Evolutionary conservation across 2,329 filamentous ascomycete species (phyloP).

Genomic region (Cercospora zeae-maydis): DNA sequence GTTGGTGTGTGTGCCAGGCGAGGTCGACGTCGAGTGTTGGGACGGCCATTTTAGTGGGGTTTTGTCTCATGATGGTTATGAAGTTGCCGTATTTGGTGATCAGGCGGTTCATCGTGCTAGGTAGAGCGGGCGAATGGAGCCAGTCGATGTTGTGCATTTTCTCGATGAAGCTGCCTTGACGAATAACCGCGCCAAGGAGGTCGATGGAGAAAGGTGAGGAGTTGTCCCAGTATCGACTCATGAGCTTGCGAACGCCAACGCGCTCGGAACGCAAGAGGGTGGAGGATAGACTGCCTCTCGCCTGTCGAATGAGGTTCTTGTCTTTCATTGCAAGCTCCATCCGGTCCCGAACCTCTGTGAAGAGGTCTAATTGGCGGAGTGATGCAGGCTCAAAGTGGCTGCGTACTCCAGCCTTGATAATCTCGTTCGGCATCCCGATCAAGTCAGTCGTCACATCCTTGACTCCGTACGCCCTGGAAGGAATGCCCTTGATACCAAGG

Average conservation of each 20-base stretch:
- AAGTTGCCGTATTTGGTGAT: constrained; percentile 65
- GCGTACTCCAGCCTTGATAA: constrained; percentile 39
- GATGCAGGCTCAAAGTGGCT: constrained; percentile 26
- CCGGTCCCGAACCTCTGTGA: constrained; percentile 45
- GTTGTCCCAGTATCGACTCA: constrained; percentile 69
- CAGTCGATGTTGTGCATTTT: constrained; percentile 77
- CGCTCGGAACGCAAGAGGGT: constrained; percentile 22
- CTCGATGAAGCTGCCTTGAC: constrained; percentile 63
- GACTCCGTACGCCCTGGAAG: constrained; percentile 37
- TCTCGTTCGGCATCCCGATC: constrained; percentile 27
- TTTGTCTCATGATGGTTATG: constrained; percentile 53
- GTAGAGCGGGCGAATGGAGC: constrained; percentile 67
- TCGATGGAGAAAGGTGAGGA: constrained; percentile 62
- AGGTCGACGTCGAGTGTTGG: constrained; percentile 73
- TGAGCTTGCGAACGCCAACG: constrained; percentile 60
- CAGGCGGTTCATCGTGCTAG: constrained; percentile 61
- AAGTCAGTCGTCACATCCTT: constrained; percentile 18
- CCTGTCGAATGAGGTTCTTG: constrained; percentile 39
- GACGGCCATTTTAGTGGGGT: constrained; percentile 53
- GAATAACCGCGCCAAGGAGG: constrained; percentile 61
- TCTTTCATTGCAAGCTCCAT: constrained; percentile 50
- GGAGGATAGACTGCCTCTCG: constrained; percentile 25
- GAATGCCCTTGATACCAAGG: constrained; percentile 54
- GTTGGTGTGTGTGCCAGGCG: constrained; percentile 78
- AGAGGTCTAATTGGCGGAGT: background rate